Conservation (phyloP, 139 green algal genomes). For the Tetraselmis chui region DNA sequence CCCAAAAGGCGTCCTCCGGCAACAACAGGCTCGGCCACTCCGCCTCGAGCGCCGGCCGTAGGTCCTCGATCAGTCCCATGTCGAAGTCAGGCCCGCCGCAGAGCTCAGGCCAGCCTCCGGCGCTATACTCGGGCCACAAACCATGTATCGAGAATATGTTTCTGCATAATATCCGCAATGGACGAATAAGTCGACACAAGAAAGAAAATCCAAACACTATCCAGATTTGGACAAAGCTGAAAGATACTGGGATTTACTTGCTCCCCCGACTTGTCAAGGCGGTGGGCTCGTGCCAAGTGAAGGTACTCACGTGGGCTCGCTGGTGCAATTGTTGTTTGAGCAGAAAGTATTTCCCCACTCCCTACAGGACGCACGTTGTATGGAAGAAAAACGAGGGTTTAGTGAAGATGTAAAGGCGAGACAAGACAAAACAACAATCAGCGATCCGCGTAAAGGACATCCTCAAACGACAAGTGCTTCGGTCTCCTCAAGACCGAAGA, state of each 20-base stretch:
- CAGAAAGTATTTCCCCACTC: background rate
- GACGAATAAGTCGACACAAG: too few species aligned
- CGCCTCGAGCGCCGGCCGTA: constrained; percentile 17
- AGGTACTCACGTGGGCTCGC: background rate
- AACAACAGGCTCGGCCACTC: constrained; percentile 15
- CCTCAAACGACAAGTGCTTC: too few species aligned
- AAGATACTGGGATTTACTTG: too few species aligned
- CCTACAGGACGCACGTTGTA: background rate
- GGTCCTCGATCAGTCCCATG: constrained; percentile 10
- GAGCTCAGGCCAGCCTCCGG: constrained; percentile 47
- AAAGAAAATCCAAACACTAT: background rate
- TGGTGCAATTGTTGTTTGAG: background rate
- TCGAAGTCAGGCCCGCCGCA: constrained; percentile 25
- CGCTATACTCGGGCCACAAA: constrained; percentile 61
- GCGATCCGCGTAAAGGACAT: background rate
- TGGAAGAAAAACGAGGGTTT: too few species aligned
- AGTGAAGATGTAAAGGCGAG: too few species aligned
- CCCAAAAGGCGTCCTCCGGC: constrained; percentile 35
- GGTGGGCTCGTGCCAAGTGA: too few species aligned
- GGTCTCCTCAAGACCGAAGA: too few species aligned
- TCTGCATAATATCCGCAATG: background rate
- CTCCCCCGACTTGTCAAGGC: background rate
- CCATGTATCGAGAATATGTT: constrained; percentile 63
- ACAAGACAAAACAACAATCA: background rate
- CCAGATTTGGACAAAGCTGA: too few species aligned